Evolutionary conservation across 1,139 yeast species (phyloP).

Genomic region (Candida buenavistaensis): DNA sequence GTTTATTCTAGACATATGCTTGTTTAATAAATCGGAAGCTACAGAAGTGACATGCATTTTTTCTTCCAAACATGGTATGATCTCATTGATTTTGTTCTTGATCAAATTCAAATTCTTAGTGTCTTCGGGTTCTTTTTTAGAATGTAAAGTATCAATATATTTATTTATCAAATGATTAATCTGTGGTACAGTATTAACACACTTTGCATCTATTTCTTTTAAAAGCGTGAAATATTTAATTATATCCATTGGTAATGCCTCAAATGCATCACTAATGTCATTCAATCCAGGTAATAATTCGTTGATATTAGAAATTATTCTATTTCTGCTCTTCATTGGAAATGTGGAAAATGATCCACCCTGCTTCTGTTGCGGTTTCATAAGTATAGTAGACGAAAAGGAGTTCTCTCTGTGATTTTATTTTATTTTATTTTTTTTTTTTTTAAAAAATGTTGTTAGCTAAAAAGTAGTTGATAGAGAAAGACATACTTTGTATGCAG

Average conservation of each 20-base stretch:
- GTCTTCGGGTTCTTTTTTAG: constrained; percentile 14
- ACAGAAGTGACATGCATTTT: constrained; percentile 96
- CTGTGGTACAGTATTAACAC: constrained; percentile 72
- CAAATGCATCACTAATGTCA: constrained; percentile 88
- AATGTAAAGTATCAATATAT: constrained; percentile 52
- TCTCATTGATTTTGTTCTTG: constrained; percentile 56
- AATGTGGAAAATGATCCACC: constrained; percentile 6
- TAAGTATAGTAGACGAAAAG: too few species aligned
- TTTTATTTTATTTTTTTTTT: constrained; percentile 1
- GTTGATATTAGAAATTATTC: constrained; percentile 32
- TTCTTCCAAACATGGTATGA: constrained; percentile 92
- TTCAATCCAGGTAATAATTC: constrained; percentile 82
- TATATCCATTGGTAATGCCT: constrained; percentile 84
- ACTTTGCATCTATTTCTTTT: constrained; percentile 94
- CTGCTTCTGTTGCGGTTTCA: neutral
- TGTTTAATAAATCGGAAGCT: constrained; percentile 75
- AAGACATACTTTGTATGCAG: too few species aligned
- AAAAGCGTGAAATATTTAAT: constrained; percentile 83
- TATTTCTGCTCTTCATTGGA: neutral
- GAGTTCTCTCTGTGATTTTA: neutral
- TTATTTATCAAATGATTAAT: constrained; percentile 57
- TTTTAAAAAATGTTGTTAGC: too few species aligned
- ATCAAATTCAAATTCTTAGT: constrained; percentile 24
- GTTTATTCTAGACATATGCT: constrained; percentile 72
- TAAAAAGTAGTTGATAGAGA: too few species aligned